Evolutionary conservation across 495 filamentous ascomycete species (phyloP).

Genomic region (Tuber borchii): DNA sequence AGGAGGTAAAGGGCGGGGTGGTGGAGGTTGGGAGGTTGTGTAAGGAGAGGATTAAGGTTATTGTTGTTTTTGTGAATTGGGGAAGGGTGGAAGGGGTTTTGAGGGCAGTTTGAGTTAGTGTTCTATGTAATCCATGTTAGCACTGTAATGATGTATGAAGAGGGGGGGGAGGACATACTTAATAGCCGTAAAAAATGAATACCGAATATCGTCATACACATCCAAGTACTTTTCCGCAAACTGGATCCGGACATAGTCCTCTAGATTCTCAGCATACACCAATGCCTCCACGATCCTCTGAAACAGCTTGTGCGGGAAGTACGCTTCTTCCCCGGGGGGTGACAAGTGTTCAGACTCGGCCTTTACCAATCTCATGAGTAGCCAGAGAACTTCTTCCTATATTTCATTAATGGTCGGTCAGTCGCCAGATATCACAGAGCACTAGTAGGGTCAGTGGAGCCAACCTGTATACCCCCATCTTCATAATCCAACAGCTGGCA

Average conservation of each 20-base stretch:
- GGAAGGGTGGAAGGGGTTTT: slow-evolving; percentile 8
- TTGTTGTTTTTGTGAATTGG: slow-evolving; percentile 38
- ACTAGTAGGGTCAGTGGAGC: slow-evolving; percentile 17
- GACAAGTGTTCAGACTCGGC: slow-evolving; percentile 60
- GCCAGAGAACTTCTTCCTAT: slow-evolving; percentile 48
- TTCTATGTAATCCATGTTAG: not conserved
- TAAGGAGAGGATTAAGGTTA: slow-evolving; percentile 60
- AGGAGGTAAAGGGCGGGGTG: slow-evolving; percentile 56
- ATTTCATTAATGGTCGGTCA: slow-evolving; percentile 43
- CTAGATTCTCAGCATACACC: slow-evolving; percentile 50
- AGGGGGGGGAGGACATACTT: slow-evolving; percentile 50
- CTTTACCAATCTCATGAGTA: slow-evolving; percentile 78
- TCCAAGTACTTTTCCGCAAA: slow-evolving; percentile 72
- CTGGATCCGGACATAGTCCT: slow-evolving; percentile 56
- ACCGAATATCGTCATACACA: slow-evolving; percentile 76
- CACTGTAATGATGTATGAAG: not conserved
- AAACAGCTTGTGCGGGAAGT: slow-evolving; percentile 61
- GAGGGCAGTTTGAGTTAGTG: slow-evolving; percentile 16
- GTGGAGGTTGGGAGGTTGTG: slow-evolving; percentile 57
- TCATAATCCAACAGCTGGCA: slow-evolving; percentile 52
- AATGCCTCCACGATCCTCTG: slow-evolving; percentile 56
- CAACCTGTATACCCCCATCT: slow-evolving; percentile 44
- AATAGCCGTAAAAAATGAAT: slow-evolving; percentile 65
- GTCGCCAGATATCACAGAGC: slow-evolving; percentile 21
- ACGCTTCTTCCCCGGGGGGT: slow-evolving; percentile 52